These are phyloP conservation scores for Gyrodon lividus DNA, from an alignment of 768 basidiomycete species.

Conservation along the genomic window DNA sequence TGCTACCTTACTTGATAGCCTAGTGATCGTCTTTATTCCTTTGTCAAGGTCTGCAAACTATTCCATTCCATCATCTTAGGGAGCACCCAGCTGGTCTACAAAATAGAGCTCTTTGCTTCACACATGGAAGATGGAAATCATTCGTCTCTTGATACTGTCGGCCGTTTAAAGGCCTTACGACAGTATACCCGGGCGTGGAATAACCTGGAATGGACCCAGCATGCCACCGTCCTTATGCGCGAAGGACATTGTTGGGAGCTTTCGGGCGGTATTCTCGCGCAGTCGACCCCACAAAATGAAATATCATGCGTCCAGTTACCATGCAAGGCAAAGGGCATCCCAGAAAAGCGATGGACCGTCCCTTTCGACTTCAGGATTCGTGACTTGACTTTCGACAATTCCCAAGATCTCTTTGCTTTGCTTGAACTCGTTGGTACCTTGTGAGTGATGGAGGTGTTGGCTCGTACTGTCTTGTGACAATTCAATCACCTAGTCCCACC, in stretches of 20 bases:
- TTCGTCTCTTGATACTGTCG: slow-evolving; percentile 17
- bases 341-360: slow-evolving; percentile 27
- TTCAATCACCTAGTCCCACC: slow-evolving; percentile 14
- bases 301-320: slow-evolving; percentile 30
- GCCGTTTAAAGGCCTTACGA: slow-evolving; percentile 26
- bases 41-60: slow-evolving; percentile 28
- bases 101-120: slow-evolving; percentile 29
- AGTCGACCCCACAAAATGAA: slow-evolving; percentile 18
- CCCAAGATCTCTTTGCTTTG: slow-evolving; percentile 35
- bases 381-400: slow-evolving; percentile 39
- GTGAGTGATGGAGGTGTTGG: slow-evolving; percentile 15
- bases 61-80: slow-evolving; percentile 27
- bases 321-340: slow-evolving; percentile 29
- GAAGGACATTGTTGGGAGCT: slow-evolving; percentile 34
- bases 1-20: neutral
- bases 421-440: slow-evolving; percentile 21
- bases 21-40: neutral
- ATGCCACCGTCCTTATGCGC: slow-evolving; percentile 11
- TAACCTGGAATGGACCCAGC: slow-evolving; percentile 19
- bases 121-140: slow-evolving; percentile 25
- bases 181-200: slow-evolving; percentile 31
- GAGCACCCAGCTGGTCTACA: slow-evolving; percentile 29
- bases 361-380: slow-evolving; percentile 26
- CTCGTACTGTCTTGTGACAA: neutral
- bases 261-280: slow-evolving; percentile 34